A percentile compares a stretch with the other conserved stretches of the same genome.
Conservation (phyloP, 2,329 filamentous ascomycete genomes). For the Metarhizium brunneum region DNA sequence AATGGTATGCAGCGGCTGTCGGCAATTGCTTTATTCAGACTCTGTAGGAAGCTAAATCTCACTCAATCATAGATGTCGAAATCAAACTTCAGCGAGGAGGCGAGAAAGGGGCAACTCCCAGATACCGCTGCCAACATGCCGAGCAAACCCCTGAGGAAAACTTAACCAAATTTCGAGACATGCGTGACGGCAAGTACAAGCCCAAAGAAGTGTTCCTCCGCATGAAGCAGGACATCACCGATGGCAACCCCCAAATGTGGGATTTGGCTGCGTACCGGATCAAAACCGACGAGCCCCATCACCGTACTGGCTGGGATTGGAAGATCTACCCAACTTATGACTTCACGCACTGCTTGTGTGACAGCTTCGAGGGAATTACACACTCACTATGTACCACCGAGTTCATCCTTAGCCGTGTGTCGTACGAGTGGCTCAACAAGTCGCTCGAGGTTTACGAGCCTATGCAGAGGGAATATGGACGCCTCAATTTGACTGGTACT, state of each 20-base stretch:
- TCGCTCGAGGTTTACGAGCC: slow-evolving; percentile 75
- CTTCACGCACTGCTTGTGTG: slow-evolving; percentile 82
- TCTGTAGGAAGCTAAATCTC: background rate
- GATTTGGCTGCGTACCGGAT: slow-evolving; percentile 88
- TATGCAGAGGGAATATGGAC: slow-evolving; percentile 79
- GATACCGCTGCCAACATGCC: slow-evolving; percentile 75
- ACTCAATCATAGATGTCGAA: slow-evolving; percentile 46
- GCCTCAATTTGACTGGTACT: slow-evolving; percentile 66
- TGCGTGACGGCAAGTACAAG: slow-evolving; percentile 87
- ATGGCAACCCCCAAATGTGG: slow-evolving; percentile 93
- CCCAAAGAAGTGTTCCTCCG: slow-evolving; percentile 75
- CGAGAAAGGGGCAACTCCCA: slow-evolving; percentile 54
- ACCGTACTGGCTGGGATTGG: slow-evolving; percentile 76
- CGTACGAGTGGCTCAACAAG: slow-evolving; percentile 86
- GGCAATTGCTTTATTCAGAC: background rate
- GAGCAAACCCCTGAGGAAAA: slow-evolving; percentile 67
- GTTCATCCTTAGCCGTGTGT: slow-evolving; percentile 74
- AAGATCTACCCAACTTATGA: slow-evolving; percentile 94
- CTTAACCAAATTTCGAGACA: slow-evolving; percentile 73
- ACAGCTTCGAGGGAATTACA: slow-evolving; percentile 86
- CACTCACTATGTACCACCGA: slow-evolving; percentile 92
- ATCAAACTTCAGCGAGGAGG: slow-evolving; percentile 83
- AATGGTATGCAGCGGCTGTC: slow-evolving; percentile 43
- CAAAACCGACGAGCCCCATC: slow-evolving; percentile 59
- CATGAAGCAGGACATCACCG: slow-evolving; percentile 84